Conservation (phyloP, 2,329 filamentous ascomycete species). For the Metarhizium brunneum region DNA sequence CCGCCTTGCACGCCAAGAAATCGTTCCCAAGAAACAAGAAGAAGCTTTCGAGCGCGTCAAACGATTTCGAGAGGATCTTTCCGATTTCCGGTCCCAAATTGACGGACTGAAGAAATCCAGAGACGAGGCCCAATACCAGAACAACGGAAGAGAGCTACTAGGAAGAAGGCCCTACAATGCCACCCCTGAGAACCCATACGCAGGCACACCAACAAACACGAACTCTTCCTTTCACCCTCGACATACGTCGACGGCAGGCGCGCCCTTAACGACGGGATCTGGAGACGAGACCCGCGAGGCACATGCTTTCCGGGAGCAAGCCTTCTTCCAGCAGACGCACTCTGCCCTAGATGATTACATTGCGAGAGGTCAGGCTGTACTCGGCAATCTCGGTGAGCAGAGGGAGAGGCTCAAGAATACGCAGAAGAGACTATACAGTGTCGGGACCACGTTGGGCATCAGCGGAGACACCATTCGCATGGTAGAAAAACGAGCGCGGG, state of each 20-base stretch:
- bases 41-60: slow-evolving; percentile 81
- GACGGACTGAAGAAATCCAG: slow-evolving; percentile 66
- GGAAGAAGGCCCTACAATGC: slow-evolving; percentile 71
- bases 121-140: slow-evolving; percentile 60
- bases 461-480: slow-evolving; percentile 95
- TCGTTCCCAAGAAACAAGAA: slow-evolving; percentile 83
- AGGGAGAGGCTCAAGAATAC: slow-evolving; percentile 92
- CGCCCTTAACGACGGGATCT: slow-evolving; percentile 29
- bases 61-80: slow-evolving; percentile 74
- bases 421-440: slow-evolving; percentile 80
- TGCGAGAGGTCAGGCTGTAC: slow-evolving; percentile 78
- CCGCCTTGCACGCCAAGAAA: slow-evolving; percentile 74
- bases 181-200: slow-evolving; percentile 91
- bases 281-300: slow-evolving; percentile 63
- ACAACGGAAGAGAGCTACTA: slow-evolving; percentile 71
- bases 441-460: slow-evolving; percentile 87
- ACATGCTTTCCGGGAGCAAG: slow-evolving; percentile 82
- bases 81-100: slow-evolving; percentile 70
- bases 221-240: slow-evolving; percentile 29
- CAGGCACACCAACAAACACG: slow-evolving; percentile 36
- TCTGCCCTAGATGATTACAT: slow-evolving; percentile 88
- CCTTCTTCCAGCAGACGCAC: slow-evolving; percentile 75
- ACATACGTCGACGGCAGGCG: slow-evolving; percentile 29
- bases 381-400: slow-evolving; percentile 82
- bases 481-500: slow-evolving; percentile 82